Percentiles rank a stretch among this genome's conserved stretches.
These are phyloP conservation scores for Cucurbita maxima DNA, from an alignment of 306 rosid species.

Conservation along the genomic window DNA sequence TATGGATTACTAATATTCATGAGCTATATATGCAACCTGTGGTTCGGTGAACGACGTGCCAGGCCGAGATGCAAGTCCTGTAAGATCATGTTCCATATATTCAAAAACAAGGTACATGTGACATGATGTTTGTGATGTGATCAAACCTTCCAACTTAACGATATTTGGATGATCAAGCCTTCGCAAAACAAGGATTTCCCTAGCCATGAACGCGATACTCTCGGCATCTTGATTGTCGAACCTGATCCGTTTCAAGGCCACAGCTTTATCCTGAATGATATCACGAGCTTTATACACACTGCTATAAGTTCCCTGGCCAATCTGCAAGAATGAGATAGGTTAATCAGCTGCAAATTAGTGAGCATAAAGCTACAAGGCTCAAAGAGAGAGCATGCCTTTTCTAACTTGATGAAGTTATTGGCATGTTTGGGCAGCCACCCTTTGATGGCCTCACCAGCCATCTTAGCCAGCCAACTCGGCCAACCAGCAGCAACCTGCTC, in stretches of 20 bases:
- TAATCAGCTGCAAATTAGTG: no score
- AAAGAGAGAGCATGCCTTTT: constrained; percentile 32
- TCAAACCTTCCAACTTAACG: constrained; percentile 84
- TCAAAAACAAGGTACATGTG: constrained; percentile 80
- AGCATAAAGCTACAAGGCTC: no score
- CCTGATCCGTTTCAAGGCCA: constrained; percentile 81
- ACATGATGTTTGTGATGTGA: constrained; percentile 57
- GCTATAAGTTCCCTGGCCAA: constrained; percentile 95
- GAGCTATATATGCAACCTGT: constrained; percentile 36
- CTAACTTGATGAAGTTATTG: constrained; percentile 48
- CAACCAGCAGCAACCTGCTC: constrained; percentile 96
- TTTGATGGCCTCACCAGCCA: constrained; percentile 67
- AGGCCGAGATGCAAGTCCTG: constrained; percentile 65
- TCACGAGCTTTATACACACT: constrained; percentile 84
- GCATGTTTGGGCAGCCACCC: constrained; percentile 80
- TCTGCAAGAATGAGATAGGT: constrained; percentile 35
- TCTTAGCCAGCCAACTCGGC: constrained; percentile 87
- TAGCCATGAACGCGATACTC: constrained; percentile 92
- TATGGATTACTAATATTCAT: not conserved
- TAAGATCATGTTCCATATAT: constrained; percentile 95
- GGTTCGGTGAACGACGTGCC: constrained; percentile 64
- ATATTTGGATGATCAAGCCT: constrained; percentile 85
- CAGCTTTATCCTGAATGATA: constrained; percentile 36
- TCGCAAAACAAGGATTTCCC: constrained; percentile 81
- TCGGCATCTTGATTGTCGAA: constrained; percentile 72